Percentiles rank a stretch among this genome's conserved stretches.
Evolutionary conservation across 768 basidiomycete genomes (phyloP).

Genomic region (Holtermannia corniformis): DNA sequence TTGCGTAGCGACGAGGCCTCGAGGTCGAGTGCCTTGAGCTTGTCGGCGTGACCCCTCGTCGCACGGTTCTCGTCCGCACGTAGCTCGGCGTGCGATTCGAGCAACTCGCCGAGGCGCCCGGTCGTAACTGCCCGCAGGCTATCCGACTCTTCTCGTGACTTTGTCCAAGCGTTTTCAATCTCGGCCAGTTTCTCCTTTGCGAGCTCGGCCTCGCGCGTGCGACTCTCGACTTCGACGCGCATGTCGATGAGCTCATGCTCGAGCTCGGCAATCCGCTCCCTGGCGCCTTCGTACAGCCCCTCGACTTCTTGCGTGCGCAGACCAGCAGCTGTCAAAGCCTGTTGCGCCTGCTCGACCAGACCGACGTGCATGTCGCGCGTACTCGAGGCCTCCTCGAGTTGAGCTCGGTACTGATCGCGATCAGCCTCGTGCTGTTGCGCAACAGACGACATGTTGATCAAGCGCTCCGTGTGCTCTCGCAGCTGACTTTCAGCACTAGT

Average conservation of each 20-base stretch:
- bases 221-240: constrained; percentile 68
- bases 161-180: constrained; percentile 81
- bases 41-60: constrained; percentile 67
- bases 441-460: constrained; percentile 62
- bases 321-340: constrained; percentile 65
- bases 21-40: constrained; percentile 65
- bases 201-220: constrained; percentile 62
- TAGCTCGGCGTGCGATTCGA: constrained; percentile 78
- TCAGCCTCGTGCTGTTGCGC: constrained; percentile 75
- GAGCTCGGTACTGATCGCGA: constrained; percentile 52
- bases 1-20: constrained; percentile 66
- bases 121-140: constrained; percentile 78
- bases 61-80: constrained; percentile 72
- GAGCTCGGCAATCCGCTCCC: constrained; percentile 58
- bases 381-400: constrained; percentile 61
- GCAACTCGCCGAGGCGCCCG: constrained; percentile 69
- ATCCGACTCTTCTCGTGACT: constrained; percentile 88
- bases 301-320: constrained; percentile 72
- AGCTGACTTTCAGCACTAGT: constrained; percentile 54
- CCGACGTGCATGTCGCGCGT: constrained; percentile 77
- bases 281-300: constrained; percentile 58
- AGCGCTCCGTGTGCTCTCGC: constrained; percentile 65
- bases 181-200: constrained; percentile 59
- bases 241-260: constrained; percentile 71
- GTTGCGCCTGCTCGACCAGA: constrained; percentile 74